Evolutionary conservation across 257 asterid species (phyloP).

Genomic region (Fraxinus cuspidata): DNA sequence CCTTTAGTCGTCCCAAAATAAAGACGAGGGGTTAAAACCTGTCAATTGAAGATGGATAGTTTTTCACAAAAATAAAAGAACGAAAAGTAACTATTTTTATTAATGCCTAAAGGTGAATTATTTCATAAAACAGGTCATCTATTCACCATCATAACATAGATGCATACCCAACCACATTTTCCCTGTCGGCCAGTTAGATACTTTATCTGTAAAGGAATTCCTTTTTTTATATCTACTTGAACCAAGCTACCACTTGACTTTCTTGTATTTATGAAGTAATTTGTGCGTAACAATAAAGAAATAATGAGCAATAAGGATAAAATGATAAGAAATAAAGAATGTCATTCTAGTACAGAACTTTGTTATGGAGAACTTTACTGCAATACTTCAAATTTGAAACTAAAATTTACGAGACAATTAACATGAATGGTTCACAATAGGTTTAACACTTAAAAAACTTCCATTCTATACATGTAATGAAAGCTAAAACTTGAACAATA

Average conservation of each 20-base stretch:
- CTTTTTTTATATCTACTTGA: too few relatives aligned
- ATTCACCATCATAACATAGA: neutral
- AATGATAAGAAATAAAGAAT: too few relatives aligned
- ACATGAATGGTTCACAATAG: neutral
- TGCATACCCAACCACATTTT: too few relatives aligned
- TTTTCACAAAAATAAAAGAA: neutral
- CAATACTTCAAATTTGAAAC: neutral
- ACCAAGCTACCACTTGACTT: too few relatives aligned
- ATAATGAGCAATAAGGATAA: too few relatives aligned
- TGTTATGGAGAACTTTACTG: neutral
- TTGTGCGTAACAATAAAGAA: too few relatives aligned
- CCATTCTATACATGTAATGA: neutral
- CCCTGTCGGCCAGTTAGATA: too few relatives aligned
- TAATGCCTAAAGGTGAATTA: neutral
- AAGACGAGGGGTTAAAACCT: neutral
- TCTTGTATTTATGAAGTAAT: too few relatives aligned
- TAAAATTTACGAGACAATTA: neutral
- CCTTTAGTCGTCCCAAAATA: neutral
- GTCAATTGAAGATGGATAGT: neutral
- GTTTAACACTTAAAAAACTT: conserved; percentile 6
- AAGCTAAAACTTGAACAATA: conserved; percentile 20
- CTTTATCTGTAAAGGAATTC: too few relatives aligned
- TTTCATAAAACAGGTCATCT: neutral
- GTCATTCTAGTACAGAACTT: neutral
- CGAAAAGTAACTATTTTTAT: neutral